Evolutionary conservation across 192 early-diverging fungal species (phyloP).

Genomic region (Rhizoclosmatium sp.): DNA sequence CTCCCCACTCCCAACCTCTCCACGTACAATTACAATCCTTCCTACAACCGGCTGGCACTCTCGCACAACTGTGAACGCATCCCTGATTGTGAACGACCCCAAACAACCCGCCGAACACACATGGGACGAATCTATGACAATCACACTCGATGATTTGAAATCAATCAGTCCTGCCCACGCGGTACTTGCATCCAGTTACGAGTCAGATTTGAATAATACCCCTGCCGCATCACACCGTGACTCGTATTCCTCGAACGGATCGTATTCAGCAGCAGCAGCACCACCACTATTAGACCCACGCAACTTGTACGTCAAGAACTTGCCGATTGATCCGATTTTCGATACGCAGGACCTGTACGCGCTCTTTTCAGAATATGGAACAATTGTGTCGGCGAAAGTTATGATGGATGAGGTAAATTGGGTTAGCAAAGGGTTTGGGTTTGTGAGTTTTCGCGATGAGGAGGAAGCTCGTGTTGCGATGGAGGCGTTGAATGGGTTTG

Average conservation of each 20-base stretch:
- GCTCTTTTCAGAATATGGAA: slow-evolving; percentile 53
- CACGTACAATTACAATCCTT: slow-evolving; percentile 3
- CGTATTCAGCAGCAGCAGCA: background rate
- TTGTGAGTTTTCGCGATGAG: slow-evolving; percentile 51
- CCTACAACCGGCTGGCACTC: slow-evolving; percentile 35
- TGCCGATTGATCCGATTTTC: slow-evolving; percentile 49
- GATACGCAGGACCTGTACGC: slow-evolving; percentile 55
- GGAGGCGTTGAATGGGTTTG: slow-evolving; percentile 52
- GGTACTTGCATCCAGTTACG: slow-evolving; percentile 22
- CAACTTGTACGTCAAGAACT: slow-evolving; percentile 63
- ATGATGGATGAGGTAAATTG: slow-evolving; percentile 59
- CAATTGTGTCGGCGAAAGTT: slow-evolving; percentile 55
- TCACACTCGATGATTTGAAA: slow-evolving; percentile 35
- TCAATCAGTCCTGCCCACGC: slow-evolving; percentile 28
- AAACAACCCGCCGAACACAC: background rate
- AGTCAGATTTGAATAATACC: background rate
- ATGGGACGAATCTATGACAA: slow-evolving; percentile 34
- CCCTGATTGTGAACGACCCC: slow-evolving; percentile 11
- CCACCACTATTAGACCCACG: slow-evolving; percentile 42
- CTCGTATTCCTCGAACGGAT: slow-evolving; percentile 12
- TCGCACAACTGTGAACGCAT: slow-evolving; percentile 16
- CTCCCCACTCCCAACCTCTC: background rate
- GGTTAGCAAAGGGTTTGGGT: slow-evolving; percentile 59
- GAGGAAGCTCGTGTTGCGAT: slow-evolving; percentile 48
- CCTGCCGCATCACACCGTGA: background rate